A percentile compares a stretch with the other conserved stretches of the same genome.
Evolutionary conservation across 495 filamentous ascomycete species (phyloP).

Genomic region (Tuber aestivum): DNA sequence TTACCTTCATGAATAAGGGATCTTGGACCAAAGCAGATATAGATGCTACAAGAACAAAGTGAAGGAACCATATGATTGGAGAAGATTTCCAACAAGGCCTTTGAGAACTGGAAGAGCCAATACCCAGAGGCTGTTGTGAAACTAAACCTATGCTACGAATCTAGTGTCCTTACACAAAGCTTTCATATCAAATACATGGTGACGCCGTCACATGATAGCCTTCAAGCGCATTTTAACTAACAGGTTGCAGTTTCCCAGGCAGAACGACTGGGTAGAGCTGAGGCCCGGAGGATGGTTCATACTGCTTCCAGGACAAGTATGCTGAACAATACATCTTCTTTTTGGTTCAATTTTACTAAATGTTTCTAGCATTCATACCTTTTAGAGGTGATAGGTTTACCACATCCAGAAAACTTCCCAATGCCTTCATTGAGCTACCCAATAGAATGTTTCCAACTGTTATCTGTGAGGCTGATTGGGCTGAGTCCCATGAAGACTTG

Average conservation of each 20-base stretch:
- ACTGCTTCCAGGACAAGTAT: neutral
- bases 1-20: neutral
- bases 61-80: neutral
- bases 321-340: neutral
- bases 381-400: neutral
- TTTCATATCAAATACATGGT: neutral
- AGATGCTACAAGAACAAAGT: neutral
- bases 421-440: neutral
- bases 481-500: neutral
- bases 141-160: neutral
- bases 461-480: neutral
- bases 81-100: neutral
- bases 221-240: rapidly evolving
- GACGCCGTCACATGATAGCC: neutral
- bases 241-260: neutral
- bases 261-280: neutral
- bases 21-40: neutral
- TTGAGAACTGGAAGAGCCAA: neutral
- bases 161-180: neutral
- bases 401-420: neutral
- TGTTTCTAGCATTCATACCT: neutral
- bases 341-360: neutral
- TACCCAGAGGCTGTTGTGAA: neutral
- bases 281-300: neutral
- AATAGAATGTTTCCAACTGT: neutral